Conservation (phyloP, 2,329 filamentous ascomycete species). For the Arthrobotrys entomopaga region DNA sequence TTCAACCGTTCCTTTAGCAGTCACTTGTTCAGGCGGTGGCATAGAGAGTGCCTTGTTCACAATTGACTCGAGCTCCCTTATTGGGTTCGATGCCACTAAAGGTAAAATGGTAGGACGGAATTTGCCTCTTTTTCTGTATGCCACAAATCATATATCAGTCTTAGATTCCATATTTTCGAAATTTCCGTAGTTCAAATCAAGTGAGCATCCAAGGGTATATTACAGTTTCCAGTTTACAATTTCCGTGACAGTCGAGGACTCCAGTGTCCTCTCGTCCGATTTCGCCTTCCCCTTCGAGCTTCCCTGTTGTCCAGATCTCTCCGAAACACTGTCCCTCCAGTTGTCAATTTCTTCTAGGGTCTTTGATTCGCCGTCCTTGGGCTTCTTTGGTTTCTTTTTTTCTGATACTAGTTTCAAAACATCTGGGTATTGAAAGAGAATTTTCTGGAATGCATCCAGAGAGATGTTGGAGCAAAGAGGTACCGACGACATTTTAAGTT, state of each 20-base stretch:
- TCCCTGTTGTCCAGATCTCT: background rate
- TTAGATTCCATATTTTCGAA: background rate
- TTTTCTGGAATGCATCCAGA: constrained; percentile 19
- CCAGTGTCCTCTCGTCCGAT: constrained; percentile 3
- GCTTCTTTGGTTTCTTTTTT: constrained; percentile 35
- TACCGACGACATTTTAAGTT: background rate
- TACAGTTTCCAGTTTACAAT: constrained; percentile 51
- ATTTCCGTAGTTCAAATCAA: too few relatives aligned
- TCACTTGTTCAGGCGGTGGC: constrained; percentile 43
- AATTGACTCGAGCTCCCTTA: constrained; percentile 66
- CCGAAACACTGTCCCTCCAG: constrained; percentile 37
- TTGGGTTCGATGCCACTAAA: constrained; percentile 70
- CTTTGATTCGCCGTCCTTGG: constrained; percentile 24
- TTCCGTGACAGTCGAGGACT: constrained; percentile 34
- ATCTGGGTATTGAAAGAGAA: constrained; percentile 38
- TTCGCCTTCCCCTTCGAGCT: background rate
- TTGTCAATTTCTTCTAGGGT: constrained; percentile 39
- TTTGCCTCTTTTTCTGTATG: constrained; percentile 65
- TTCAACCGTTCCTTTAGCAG: constrained; percentile 67
- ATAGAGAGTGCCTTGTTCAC: constrained; percentile 35
- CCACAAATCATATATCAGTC: constrained; percentile 10
- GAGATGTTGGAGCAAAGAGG: constrained; percentile 23
- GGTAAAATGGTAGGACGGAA: constrained; percentile 65
- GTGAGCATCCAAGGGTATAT: too few relatives aligned
- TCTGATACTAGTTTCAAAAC: constrained; percentile 33